Percentiles rank a stretch among this genome's conserved stretches.
phyloP scores from a whole-genome alignment of 176 grass and related monocot species.

The Zea luxurians region DNA sequence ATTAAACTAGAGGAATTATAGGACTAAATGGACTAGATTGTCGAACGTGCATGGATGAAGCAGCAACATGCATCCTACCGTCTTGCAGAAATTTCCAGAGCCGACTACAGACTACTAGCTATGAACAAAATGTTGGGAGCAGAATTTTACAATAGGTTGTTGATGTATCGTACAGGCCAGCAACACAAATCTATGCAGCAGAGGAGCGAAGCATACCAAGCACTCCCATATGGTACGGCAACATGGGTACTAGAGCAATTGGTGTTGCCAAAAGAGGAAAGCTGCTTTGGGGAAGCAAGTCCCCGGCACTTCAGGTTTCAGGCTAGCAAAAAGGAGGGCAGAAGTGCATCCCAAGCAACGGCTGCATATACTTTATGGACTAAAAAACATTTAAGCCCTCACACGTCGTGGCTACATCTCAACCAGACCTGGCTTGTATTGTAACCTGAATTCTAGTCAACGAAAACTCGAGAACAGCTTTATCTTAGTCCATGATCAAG shows the following conservation, averaged over 20 bases:
- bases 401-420: neutral
- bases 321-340: constrained; percentile 4
- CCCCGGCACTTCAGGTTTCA: neutral
- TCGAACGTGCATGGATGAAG: no score
- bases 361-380: neutral
- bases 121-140: no score
- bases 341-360: constrained; percentile 59
- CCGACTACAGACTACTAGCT: no score
- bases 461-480: neutral
- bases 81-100: no score
- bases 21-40: no score
- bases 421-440: neutral
- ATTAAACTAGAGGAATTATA: no score
- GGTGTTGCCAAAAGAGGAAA: constrained; percentile 30
- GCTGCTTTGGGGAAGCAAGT: constrained; percentile 12
- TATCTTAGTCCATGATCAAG: constrained; percentile 1
- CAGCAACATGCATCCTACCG: no score
- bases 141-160: no score
- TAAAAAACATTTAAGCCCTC: neutral
- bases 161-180: no score
- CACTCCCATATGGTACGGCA: neutral
- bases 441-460: neutral
- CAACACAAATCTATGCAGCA: no score
- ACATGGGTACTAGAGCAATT: constrained; percentile 7
- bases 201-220: no score